Base-by-base conservation (phyloP, 805 yeast genomes). In the Metschnikowia reukaufii region DNA sequence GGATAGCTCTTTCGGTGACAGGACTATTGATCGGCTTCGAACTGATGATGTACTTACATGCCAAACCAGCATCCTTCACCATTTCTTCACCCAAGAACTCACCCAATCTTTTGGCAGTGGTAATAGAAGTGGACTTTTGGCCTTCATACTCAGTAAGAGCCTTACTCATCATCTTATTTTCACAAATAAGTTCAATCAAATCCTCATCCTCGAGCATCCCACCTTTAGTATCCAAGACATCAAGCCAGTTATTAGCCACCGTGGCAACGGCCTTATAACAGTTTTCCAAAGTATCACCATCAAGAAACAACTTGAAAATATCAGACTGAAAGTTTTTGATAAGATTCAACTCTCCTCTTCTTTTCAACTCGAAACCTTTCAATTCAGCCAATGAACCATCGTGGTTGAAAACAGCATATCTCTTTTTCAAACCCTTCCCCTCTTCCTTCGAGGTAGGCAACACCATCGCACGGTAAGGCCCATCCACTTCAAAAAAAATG, bases 381-480 rank as follows among this genome's bases (percentile, higher is more conserved):
- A 94, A 73, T 66, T 94, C 99, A 0, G 98, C 99, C 32, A 94
- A 64, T 0, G 96, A 74, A 1, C 98, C 98, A 65, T 95, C 97
- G 47, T 86, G 82, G 62, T 94, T 94, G 70, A 94, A 94, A 4
- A 94, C 99, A 1, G 99, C 99, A 61, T 94, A 94, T 59, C 99
- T 79, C 60, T 94, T 94, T 65, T 94, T 94, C 61, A 94, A 76
- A 55, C 97, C 97, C 66, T 91, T 91, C 38, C 96, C 98, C 73
- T 95, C 98, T 63, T 94, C 99, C 54, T 89, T 88, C 0, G 98
- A 92, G 0, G 98, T 90, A 4, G 99, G 99, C 42, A 94, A 75
- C 47, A 94, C 81, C 99, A 94, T 94, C 0, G 99, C 99, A 59
- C 83, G 86, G 63, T 94, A 94, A 1, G 99, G 99, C 9, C 99